Conservation (phyloP, 2,329 filamentous ascomycete species). For the Aureobasidium sp. region DNA sequence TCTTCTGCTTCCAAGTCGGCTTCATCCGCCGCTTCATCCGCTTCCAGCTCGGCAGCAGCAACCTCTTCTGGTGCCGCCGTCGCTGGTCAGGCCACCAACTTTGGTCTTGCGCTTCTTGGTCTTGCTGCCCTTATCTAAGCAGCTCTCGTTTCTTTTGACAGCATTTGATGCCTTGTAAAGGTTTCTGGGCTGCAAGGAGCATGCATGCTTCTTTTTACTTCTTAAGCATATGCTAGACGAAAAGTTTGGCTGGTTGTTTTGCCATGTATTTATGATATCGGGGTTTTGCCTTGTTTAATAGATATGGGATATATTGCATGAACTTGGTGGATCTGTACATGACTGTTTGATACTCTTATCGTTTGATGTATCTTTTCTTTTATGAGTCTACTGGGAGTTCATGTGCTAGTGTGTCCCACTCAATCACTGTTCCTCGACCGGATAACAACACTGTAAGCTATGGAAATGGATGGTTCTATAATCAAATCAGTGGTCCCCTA, state of each 20-base stretch:
- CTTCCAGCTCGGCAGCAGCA: not conserved
- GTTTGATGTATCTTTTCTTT: not conserved
- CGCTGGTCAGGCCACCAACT: not conserved
- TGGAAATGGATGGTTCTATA: too few relatives aligned
- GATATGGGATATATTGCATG: not conserved
- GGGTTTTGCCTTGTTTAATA: not conserved
- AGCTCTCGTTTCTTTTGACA: not conserved
- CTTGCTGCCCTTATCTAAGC: constrained; percentile 7
- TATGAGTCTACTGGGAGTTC: too few relatives aligned
- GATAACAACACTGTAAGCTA: too few relatives aligned
- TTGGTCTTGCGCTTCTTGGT: constrained; percentile 2
- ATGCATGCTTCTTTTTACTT: not conserved
- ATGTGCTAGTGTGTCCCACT: too few relatives aligned
- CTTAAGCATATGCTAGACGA: not conserved
- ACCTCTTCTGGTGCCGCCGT: constrained; percentile 6
- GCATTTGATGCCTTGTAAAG: not conserved
- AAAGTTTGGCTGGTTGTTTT: not conserved
- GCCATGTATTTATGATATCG: not conserved
- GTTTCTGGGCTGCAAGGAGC: too few relatives aligned
- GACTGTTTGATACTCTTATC: not conserved
- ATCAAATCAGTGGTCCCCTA: too few relatives aligned
- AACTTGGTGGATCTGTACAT: not conserved
- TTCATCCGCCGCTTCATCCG: not conserved
- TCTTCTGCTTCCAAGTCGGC: constrained; percentile 3
- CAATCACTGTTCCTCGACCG: too few relatives aligned